Conservation (phyloP, 2,329 filamentous ascomycete genomes). For the Rugonectria rugulosa region DNA sequence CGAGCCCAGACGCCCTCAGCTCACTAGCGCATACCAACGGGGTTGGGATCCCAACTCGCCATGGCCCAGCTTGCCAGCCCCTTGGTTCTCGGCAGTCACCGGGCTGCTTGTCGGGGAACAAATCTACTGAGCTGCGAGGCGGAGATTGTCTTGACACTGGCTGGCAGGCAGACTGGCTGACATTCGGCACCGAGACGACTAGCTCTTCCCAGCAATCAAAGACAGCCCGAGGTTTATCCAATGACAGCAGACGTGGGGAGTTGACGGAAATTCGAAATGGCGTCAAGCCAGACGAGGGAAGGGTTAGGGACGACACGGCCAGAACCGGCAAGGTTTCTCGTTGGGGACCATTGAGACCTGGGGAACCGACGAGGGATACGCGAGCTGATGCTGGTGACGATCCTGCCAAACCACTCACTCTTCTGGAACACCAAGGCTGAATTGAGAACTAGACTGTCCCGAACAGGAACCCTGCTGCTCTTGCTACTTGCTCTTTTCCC, state of each 20-base stretch:
- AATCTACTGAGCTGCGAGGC: slow-evolving; percentile 12
- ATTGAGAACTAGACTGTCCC: slow-evolving; percentile 26
- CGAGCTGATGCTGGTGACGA: slow-evolving; percentile 23
- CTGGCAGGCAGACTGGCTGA: background rate
- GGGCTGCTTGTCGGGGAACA: slow-evolving; percentile 10
- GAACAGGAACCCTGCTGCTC: slow-evolving; percentile 24
- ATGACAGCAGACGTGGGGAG: no score
- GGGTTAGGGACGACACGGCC: no score
- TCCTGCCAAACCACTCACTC: slow-evolving; percentile 12
- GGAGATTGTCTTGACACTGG: slow-evolving; percentile 17
- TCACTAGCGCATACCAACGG: slow-evolving; percentile 32
- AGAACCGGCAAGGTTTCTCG: slow-evolving; percentile 20
- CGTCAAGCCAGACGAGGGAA: no score
- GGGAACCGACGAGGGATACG: slow-evolving; percentile 22
- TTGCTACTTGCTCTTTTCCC: slow-evolving; percentile 22
- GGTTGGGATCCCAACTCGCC: slow-evolving; percentile 13
- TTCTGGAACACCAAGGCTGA: slow-evolving; percentile 30
- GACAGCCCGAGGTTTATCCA: background rate
- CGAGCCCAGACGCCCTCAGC: slow-evolving; percentile 35
- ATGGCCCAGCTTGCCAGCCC: slow-evolving; percentile 7
- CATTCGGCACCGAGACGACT: slow-evolving; percentile 21
- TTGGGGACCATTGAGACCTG: slow-evolving; percentile 21
- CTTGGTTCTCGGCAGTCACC: slow-evolving; percentile 22
- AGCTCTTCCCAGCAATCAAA: background rate
- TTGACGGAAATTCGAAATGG: background rate